A percentile compares a stretch with the other conserved stretches of the same genome.
phyloP scores from a whole-genome alignment of 768 basidiomycete genomes.

The Nevesoporus exiguus region DNA sequence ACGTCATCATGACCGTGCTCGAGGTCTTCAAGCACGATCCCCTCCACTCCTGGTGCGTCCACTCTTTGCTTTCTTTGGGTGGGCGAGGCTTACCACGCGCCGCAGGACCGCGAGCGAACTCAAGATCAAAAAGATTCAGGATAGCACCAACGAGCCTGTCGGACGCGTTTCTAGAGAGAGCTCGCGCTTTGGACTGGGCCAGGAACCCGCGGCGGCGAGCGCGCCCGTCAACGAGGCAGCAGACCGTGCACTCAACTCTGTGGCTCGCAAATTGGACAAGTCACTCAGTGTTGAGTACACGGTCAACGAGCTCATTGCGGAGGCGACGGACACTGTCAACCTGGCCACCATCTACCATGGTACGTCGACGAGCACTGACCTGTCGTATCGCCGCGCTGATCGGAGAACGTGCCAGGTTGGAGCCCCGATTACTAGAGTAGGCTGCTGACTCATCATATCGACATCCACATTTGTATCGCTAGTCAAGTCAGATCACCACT shows the following conservation, averaged over 20 bases:
- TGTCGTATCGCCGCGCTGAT: conserved; percentile 2
- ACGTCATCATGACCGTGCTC: conserved; percentile 88
- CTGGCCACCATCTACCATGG: conserved; percentile 77
- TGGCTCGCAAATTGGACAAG: conserved; percentile 79
- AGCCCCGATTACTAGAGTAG: conserved; percentile 36
- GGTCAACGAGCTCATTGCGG: conserved; percentile 88
- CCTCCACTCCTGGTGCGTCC: conserved; percentile 79
- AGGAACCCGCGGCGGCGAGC: conserved; percentile 55
- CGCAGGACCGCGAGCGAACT: conserved; percentile 74
- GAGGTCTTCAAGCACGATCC: conserved; percentile 98
- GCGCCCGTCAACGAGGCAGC: conserved; percentile 80
- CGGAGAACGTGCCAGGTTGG: conserved; percentile 35
- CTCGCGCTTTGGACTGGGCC: conserved; percentile 45
- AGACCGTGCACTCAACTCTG: conserved; percentile 79
- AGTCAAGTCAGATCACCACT: background rate
- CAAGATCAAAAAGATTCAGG: conserved; percentile 65
- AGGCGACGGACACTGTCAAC: conserved; percentile 76
- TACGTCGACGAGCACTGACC: conserved; percentile 31
- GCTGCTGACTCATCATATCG: too few species aligned
- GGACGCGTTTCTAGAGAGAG: conserved; percentile 22
- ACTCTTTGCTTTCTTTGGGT: background rate
- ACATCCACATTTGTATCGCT: too few species aligned
- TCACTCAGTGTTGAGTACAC: conserved; percentile 87
- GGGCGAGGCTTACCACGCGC: background rate
- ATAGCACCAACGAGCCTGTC: conserved; percentile 30